Evolutionary conservation across 108 stramenopile genomes (phyloP).

Genomic region (Nitzschia sp.): DNA sequence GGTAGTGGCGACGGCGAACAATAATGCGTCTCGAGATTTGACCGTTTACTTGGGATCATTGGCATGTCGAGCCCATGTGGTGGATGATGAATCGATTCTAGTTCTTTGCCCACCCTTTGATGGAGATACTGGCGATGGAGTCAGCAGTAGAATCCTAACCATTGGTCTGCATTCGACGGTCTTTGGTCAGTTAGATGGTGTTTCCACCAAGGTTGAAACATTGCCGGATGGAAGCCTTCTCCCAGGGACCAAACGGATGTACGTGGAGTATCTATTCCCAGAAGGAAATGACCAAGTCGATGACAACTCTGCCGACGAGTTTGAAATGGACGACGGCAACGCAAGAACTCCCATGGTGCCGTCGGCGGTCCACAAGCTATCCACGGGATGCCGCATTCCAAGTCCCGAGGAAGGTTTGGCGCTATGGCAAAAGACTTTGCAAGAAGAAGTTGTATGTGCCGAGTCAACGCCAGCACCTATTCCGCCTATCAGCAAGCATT

Average conservation of each 20-base stretch:
- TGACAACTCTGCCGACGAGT: conserved; percentile 6
- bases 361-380: too few species aligned
- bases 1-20: too few species aligned
- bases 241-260: background rate
- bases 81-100: conserved; percentile 61
- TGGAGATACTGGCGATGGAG: conserved; percentile 16
- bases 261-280: conserved; percentile 13
- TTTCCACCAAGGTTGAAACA: background rate
- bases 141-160: background rate
- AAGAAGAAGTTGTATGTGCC: background rate
- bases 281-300: background rate
- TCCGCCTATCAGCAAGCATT: background rate
- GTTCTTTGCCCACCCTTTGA: conserved; percentile 55
- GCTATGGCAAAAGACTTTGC: background rate
- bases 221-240: conserved; percentile 8
- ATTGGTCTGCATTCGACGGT: conserved; percentile 1
- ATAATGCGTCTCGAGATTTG: background rate
- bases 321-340: conserved; percentile 3
- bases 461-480: background rate
- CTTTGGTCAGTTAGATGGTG: background rate
- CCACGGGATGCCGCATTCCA: background rate
- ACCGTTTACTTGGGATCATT: conserved; percentile 38
- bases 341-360: background rate
- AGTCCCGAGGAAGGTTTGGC: conserved; percentile 4
- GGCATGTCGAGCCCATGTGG: conserved; percentile 35